Conservation (phyloP, 2,329 filamentous ascomycete species). For the Hypomyces rosellus region DNA sequence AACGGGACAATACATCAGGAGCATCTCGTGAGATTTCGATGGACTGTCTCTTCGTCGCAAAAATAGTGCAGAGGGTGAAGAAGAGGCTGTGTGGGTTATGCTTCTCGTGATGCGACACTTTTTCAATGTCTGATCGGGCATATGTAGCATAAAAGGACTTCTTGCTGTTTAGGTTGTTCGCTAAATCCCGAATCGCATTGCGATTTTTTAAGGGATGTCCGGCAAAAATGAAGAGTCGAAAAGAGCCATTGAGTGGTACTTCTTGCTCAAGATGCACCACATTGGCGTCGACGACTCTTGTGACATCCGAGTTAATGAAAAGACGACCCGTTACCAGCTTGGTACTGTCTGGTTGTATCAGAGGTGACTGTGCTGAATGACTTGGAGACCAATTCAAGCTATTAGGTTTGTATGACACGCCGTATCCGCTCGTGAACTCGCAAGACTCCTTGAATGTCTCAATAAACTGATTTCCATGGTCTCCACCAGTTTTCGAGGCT, state of each 20-base stretch:
- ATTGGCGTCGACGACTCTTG: slow-evolving; percentile 81
- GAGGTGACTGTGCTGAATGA: slow-evolving; percentile 63
- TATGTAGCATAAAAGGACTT: slow-evolving; percentile 68
- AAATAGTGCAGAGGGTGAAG: slow-evolving; percentile 72
- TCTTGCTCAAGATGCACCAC: slow-evolving; percentile 87
- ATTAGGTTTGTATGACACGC: slow-evolving; percentile 79
- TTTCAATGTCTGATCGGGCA: slow-evolving; percentile 52
- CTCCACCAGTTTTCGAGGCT: slow-evolving; percentile 41
- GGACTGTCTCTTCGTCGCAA: slow-evolving; percentile 59
- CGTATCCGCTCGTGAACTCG: slow-evolving; percentile 89
- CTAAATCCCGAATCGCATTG: slow-evolving; percentile 64
- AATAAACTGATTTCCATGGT: slow-evolving; percentile 66
- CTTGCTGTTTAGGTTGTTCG: slow-evolving; percentile 55
- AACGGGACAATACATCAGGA: slow-evolving; percentile 64
- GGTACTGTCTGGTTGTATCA: slow-evolving; percentile 60
- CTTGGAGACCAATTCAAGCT: slow-evolving; percentile 72
- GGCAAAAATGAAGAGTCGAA: slow-evolving; percentile 81
- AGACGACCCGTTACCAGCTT: slow-evolving; percentile 69
- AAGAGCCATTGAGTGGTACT: slow-evolving; percentile 80
- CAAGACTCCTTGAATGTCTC: slow-evolving; percentile 86
- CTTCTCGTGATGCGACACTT: slow-evolving; percentile 68
- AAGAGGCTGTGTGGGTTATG: slow-evolving; percentile 82
- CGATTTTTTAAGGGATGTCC: slow-evolving; percentile 56
- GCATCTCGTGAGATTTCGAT: slow-evolving; percentile 68
- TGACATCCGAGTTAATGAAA: slow-evolving; percentile 73